A percentile compares a stretch with the other conserved stretches of the same genome.
phyloP scores from a whole-genome alignment of 768 basidiomycete genomes.

The Paxillus involutus region DNA sequence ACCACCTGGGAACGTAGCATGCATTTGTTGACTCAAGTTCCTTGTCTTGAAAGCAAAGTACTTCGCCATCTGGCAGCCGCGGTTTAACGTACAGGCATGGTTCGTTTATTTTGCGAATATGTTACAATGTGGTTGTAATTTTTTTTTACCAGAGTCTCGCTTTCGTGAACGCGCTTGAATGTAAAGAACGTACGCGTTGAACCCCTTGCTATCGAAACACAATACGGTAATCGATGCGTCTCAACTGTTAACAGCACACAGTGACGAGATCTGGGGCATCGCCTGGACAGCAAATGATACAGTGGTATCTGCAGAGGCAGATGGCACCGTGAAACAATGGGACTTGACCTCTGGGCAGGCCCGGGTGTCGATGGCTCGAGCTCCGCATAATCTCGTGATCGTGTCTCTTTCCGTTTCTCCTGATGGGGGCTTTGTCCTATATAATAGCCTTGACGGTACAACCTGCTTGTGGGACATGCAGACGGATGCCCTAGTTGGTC shows the following conservation, averaged over 20 bases:
- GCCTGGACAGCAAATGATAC: conserved; percentile 68
- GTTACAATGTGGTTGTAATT: conserved; percentile 20
- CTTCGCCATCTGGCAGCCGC: too few species aligned
- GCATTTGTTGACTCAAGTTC: too few species aligned
- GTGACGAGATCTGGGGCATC: conserved; percentile 78
- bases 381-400: conserved; percentile 82
- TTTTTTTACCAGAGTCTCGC: conserved; percentile 55
- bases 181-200: conserved; percentile 64
- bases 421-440: conserved; percentile 65
- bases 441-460: conserved; percentile 83
- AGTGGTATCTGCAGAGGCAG: conserved; percentile 71
- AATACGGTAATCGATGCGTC: conserved; percentile 9
- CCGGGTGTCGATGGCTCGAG: conserved; percentile 55
- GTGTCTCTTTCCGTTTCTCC: conserved; percentile 75
- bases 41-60: not conserved
- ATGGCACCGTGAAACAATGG: conserved; percentile 77
- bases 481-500: conserved; percentile 58
- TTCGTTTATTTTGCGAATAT: conserved; percentile 20
- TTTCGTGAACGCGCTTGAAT: conserved; percentile 71
- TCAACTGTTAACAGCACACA: conserved; percentile 70
- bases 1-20: too few species aligned
- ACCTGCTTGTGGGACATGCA: conserved; percentile 74
- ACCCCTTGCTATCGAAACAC: conserved; percentile 28
- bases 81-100: conserved; percentile 20
- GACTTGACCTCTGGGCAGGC: conserved; percentile 61